phyloP scores from a whole-genome alignment of 2,329 filamentous ascomycete genomes.

The Albifimbria verrucaria region DNA sequence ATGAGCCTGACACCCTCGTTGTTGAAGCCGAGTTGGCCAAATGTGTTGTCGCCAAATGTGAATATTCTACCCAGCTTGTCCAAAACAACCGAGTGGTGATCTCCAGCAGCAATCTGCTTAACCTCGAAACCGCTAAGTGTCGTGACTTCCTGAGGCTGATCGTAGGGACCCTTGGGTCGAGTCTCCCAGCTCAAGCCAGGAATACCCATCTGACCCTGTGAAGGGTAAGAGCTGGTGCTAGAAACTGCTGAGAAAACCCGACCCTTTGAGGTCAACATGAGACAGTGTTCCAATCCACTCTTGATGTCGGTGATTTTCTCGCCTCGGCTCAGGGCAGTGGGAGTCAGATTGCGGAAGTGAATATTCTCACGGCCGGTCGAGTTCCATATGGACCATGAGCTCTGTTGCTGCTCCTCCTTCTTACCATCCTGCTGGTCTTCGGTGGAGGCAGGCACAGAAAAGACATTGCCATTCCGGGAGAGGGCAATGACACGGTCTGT shows the following conservation, averaged over 20 bases:
- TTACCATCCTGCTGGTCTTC: constrained; percentile 64
- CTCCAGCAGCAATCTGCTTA: constrained; percentile 74
- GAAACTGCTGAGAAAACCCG: constrained; percentile 87
- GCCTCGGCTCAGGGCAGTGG: constrained; percentile 58
- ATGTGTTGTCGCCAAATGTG: constrained; percentile 85
- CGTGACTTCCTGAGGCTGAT: constrained; percentile 76
- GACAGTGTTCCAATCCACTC: constrained; percentile 79
- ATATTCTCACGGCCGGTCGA: constrained; percentile 37
- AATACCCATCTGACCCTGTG: constrained; percentile 81
- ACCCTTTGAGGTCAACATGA: constrained; percentile 80
- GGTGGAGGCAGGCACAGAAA: constrained; percentile 76
- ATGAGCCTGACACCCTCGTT: constrained; percentile 58
- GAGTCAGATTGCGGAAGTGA: constrained; percentile 71
- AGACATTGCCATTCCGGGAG: constrained; percentile 71
- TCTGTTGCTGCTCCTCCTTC: constrained; percentile 55
- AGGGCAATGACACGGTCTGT: constrained; percentile 80
- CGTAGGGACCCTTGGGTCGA: constrained; percentile 72
- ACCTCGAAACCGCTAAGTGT: constrained; percentile 70
- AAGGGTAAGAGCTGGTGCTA: constrained; percentile 73
- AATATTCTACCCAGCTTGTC: constrained; percentile 77
- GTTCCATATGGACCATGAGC: constrained; percentile 71
- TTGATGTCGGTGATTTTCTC: constrained; percentile 74
- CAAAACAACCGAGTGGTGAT: constrained; percentile 78
- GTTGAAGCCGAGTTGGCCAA: constrained; percentile 87
- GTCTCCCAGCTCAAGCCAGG: constrained; percentile 78